Percentiles rank a stretch among this genome's conserved stretches.
These are phyloP conservation scores for Rhamnella rubrinervis DNA, from an alignment of 331 rosid genomes.

Conservation along the genomic window DNA sequence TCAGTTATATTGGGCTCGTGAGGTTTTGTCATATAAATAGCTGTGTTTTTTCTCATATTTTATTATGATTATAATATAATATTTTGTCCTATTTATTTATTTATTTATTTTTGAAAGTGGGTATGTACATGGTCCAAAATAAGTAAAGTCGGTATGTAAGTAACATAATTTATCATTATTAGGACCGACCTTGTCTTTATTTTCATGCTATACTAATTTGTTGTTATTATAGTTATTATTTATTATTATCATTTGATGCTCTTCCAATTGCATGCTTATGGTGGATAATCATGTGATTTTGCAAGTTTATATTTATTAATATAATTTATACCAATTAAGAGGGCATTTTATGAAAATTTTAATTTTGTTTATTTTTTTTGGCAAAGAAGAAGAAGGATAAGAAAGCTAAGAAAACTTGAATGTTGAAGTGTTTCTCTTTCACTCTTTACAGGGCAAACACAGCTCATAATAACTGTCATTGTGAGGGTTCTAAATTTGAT, in stretches of 20 bases:
- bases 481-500: not conserved
- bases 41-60: too few relatives aligned
- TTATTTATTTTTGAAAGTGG: not conserved
- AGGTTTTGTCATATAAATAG: not conserved
- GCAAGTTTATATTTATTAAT: too few relatives aligned
- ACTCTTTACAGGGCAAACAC: conserved; percentile 3
- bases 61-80: not conserved
- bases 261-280: too few relatives aligned
- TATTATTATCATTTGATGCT: too few relatives aligned
- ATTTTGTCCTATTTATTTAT: not conserved
- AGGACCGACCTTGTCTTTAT: conserved; percentile 10
- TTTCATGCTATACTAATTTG: too few relatives aligned
- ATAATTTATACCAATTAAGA: too few relatives aligned
- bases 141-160: not conserved
- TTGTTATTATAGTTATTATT: too few relatives aligned
- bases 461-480: conserved; percentile 5
- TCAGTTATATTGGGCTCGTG: not conserved
- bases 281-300: too few relatives aligned
- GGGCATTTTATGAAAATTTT: too few relatives aligned
- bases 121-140: not conserved
- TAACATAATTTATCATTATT: not conserved
- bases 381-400: too few relatives aligned
- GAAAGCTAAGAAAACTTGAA: too few relatives aligned
- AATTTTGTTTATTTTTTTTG: too few relatives aligned
- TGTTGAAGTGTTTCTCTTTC: not conserved